Evolutionary conservation across 2,329 filamentous ascomycete species (phyloP).

Genomic region (Talaromyces rugulosus): DNA sequence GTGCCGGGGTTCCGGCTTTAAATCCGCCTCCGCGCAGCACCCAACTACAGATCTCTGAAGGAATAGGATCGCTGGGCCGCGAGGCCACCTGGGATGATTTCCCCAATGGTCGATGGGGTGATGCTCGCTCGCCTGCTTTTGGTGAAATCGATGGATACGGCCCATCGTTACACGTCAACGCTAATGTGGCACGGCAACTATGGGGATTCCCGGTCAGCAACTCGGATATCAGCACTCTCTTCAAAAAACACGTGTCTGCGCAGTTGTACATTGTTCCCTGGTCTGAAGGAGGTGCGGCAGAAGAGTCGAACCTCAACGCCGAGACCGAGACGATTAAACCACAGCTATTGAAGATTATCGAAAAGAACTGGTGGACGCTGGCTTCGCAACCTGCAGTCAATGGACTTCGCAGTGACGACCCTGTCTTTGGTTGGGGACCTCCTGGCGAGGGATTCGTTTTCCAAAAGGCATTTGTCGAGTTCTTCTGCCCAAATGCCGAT

Average conservation of each 20-base stretch:
- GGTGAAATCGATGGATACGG: constrained; percentile 98
- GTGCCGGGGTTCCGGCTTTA: constrained; percentile 67
- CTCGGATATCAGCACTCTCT: constrained; percentile 73
- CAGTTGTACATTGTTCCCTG: constrained; percentile 80
- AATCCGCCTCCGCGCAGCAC: constrained; percentile 73
- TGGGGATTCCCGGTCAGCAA: constrained; percentile 74
- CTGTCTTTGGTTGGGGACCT: constrained; percentile 89
- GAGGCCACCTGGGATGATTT: constrained; percentile 99
- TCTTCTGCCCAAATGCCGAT: constrained; percentile 75
- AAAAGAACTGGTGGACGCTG: constrained; percentile 88
- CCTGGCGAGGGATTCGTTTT: constrained; percentile 84
- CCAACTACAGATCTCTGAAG: constrained; percentile 89
- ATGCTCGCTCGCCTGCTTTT: constrained; percentile 86
- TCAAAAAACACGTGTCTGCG: constrained; percentile 75
- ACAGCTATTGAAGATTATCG: constrained; percentile 71
- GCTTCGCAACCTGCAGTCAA: constrained; percentile 94
- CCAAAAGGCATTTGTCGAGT: constrained; percentile 96
- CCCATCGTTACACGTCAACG: constrained; percentile 86
- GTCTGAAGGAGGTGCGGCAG: constrained; percentile 73
- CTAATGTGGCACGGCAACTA: constrained; percentile 73
- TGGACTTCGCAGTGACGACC: constrained; percentile 69
- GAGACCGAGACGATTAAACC: constrained; percentile 79
- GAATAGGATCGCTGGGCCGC: constrained; percentile 79
- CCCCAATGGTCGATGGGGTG: constrained; percentile 93
- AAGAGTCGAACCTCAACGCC: constrained; percentile 46